A percentile compares a stretch with the other conserved stretches of the same genome.
Conservation (phyloP, 2,329 filamentous ascomycete genomes). For the Nemania serpens region DNA sequence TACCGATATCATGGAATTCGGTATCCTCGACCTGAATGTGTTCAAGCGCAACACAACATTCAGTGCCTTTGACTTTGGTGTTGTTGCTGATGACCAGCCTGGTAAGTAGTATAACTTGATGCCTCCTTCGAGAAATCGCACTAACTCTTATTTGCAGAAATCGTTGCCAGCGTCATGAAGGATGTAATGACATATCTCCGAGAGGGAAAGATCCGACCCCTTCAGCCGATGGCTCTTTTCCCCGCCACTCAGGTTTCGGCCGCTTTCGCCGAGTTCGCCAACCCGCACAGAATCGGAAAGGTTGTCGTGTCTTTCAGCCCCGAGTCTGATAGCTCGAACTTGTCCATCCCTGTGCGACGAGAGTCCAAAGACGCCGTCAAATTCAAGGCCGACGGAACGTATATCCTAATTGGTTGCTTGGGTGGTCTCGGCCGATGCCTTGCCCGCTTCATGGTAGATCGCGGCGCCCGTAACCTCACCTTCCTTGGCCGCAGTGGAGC, state of each 20-base stretch:
- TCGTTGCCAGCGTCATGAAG: constrained; percentile 24
- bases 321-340: background rate
- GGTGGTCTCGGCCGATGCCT: constrained; percentile 43
- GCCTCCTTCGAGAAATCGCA: too few species aligned
- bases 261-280: constrained; percentile 26
- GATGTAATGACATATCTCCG: constrained; percentile 24
- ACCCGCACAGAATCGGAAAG: constrained; percentile 27
- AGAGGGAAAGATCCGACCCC: constrained; percentile 22
- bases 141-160: too few species aligned
- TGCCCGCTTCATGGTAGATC: constrained; percentile 40
- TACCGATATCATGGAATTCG: constrained; percentile 20
- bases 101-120: constrained; percentile 12
- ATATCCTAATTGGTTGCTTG: constrained; percentile 32
- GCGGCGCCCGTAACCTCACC: constrained; percentile 39
- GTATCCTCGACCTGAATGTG: constrained; percentile 21
- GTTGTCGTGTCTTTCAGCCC: constrained; percentile 19
- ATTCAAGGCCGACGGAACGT: constrained; percentile 29
- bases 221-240: constrained; percentile 23
- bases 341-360: constrained; percentile 9
- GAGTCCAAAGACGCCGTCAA: constrained; percentile 15
- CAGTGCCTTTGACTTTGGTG: constrained; percentile 23
- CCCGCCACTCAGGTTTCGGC: constrained; percentile 13
- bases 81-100: constrained; percentile 21
- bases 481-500: constrained; percentile 39
- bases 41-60: constrained; percentile 28